Percentiles rank a stretch among this genome's conserved stretches.
Evolutionary conservation across 1,284 basidiomycete genomes (phyloP).

Genomic region (Naganishia albida): DNA sequence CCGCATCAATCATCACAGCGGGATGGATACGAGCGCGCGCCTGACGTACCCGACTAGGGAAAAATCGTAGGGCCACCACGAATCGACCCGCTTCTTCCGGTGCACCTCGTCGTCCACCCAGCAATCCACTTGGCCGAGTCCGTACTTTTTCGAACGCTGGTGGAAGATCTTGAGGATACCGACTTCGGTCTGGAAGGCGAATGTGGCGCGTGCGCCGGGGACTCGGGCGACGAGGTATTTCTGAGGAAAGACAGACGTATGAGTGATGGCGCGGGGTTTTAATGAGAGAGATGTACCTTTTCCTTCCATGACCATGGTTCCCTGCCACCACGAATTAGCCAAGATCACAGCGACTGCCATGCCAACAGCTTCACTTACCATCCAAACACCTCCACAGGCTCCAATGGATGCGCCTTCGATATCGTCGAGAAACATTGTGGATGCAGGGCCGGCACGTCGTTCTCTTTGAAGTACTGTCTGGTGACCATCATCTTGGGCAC

Average conservation of each 20-base stretch:
- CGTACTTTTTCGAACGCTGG: slow-evolving; percentile 42
- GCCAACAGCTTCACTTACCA: slow-evolving; percentile 44
- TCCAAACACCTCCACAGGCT: slow-evolving; percentile 39
- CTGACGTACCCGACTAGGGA: slow-evolving; percentile 38
- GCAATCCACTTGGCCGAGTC: slow-evolving; percentile 44
- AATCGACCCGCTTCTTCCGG: slow-evolving; percentile 39
- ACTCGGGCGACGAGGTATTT: slow-evolving; percentile 46
- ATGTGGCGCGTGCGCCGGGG: slow-evolving; percentile 43
- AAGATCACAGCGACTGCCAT: background rate
- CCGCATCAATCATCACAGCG: too few species aligned
- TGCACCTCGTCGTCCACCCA: slow-evolving; percentile 45
- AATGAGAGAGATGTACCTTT: slow-evolving; percentile 33
- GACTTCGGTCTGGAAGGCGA: slow-evolving; percentile 41
- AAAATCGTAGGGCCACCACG: slow-evolving; percentile 35
- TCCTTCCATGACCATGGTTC: slow-evolving; percentile 48
- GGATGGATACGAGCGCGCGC: too few species aligned
- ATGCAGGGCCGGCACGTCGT: slow-evolving; percentile 35
- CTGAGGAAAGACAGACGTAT: slow-evolving; percentile 1
- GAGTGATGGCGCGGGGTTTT: background rate
- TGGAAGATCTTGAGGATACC: slow-evolving; percentile 46
- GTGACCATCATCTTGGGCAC: slow-evolving; percentile 38
- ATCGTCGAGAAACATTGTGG: slow-evolving; percentile 47
- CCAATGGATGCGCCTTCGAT: slow-evolving; percentile 39
- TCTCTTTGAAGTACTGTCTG: slow-evolving; percentile 36
- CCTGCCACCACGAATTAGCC: slow-evolving; percentile 32